Conservation (phyloP, 1,284 basidiomycete genomes). For the Mycena sp. region DNA sequence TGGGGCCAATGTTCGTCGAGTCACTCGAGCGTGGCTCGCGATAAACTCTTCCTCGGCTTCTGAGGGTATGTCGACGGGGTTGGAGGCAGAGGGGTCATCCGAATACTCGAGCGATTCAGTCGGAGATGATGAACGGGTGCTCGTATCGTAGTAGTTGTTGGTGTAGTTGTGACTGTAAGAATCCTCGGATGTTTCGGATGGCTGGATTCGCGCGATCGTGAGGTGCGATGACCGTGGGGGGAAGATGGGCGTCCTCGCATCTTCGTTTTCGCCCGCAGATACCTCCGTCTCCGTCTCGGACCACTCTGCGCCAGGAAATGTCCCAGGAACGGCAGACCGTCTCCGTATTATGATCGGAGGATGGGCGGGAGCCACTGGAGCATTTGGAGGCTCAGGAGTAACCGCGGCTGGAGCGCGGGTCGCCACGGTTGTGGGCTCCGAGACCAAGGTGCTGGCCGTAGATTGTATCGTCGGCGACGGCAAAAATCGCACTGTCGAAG, state of each 20-base stretch:
- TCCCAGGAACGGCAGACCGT: slow-evolving; percentile 14
- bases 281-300: slow-evolving; percentile 61
- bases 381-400: background rate
- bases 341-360: background rate
- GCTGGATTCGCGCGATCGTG: slow-evolving; percentile 26
- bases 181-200: slow-evolving; percentile 22
- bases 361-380: background rate
- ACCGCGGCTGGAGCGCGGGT: background rate
- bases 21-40: background rate
- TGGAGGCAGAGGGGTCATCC: slow-evolving; percentile 27
- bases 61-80: slow-evolving; percentile 29
- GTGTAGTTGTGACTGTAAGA: slow-evolving; percentile 17
- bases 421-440: background rate
- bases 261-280: slow-evolving; percentile 63
- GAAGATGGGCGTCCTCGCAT: background rate
- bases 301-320: slow-evolving; percentile 25
- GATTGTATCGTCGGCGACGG: slow-evolving; percentile 43
- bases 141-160: slow-evolving; percentile 14
- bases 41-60: slow-evolving; percentile 23
- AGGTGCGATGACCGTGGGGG: slow-evolving; percentile 24
- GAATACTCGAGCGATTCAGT: slow-evolving; percentile 29
- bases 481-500: slow-evolving; percentile 48
- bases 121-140: slow-evolving; percentile 24
- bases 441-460: slow-evolving; percentile 3
- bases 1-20: background rate